phyloP scores from a whole-genome alignment of 2,329 filamentous ascomycete genomes.

The Cladosporium sp. region DNA sequence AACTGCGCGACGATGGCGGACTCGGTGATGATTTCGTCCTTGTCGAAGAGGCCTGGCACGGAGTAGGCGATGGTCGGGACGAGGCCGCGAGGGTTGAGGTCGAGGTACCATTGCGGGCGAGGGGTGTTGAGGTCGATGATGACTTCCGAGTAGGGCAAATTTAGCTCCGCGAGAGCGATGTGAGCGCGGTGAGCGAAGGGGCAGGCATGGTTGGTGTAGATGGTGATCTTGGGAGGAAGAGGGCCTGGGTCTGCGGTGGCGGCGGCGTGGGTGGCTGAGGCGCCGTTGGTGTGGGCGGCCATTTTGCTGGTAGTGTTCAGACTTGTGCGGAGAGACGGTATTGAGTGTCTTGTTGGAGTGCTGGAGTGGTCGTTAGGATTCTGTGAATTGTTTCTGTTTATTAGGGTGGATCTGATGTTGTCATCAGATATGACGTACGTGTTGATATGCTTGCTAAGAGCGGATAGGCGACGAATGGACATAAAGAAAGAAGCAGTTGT shows the following conservation, averaged over 20 bases:
- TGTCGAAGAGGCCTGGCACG: conserved; percentile 42
- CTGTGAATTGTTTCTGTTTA: background rate
- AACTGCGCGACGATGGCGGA: conserved; percentile 74
- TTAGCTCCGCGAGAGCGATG: conserved; percentile 37
- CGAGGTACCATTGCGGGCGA: conserved; percentile 71
- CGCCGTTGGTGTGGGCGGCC: conserved; percentile 20
- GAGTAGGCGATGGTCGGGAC: conserved; percentile 71
- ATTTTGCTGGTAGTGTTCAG: background rate
- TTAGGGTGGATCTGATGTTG: background rate
- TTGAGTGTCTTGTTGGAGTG: background rate
- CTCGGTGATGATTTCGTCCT: conserved; percentile 67
- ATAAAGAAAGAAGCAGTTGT: background rate
- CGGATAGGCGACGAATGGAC: conserved; percentile 13
- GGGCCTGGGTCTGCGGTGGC: background rate
- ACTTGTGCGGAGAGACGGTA: background rate
- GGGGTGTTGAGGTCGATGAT: conserved; percentile 69
- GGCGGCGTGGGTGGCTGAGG: conserved; percentile 12
- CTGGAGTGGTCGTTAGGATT: background rate
- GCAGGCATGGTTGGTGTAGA: conserved; percentile 71
- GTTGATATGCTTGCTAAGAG: conserved; percentile 9
- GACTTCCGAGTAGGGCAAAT: conserved; percentile 38
- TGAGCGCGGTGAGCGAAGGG: conserved; percentile 73
- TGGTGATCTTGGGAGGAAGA: conserved; percentile 55
- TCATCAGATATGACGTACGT: conserved; percentile 15
- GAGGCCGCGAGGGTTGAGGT: conserved; percentile 76